These are phyloP conservation scores for Aspergillus novoparasiticus DNA, from an alignment of 2,329 filamentous ascomycete genomes.

Conservation along the genomic window DNA sequence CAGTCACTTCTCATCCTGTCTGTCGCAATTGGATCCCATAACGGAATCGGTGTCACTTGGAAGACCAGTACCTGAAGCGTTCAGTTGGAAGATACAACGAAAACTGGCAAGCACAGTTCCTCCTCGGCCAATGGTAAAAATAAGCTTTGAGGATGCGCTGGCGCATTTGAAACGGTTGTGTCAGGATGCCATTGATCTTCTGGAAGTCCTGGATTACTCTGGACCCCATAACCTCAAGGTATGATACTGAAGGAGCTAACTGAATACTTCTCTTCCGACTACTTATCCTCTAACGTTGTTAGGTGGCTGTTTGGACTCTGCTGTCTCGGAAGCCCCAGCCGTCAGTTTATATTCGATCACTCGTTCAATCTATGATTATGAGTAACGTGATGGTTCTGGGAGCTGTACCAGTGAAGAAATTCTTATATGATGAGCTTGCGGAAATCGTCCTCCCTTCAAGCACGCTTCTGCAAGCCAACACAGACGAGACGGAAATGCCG, in stretches of 20 bases:
- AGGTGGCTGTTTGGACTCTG: constrained; percentile 75
- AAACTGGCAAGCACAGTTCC: constrained; percentile 91
- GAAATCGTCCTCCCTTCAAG: constrained; percentile 74
- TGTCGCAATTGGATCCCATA: constrained; percentile 56
- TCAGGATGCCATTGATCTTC: constrained; percentile 69
- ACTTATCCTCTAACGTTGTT: constrained; percentile 15
- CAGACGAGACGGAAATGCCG: constrained; percentile 74
- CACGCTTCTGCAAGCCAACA: constrained; percentile 69
- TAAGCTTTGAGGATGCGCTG: constrained; percentile 72
- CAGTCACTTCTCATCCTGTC: constrained; percentile 34
- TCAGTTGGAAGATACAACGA: constrained; percentile 89
- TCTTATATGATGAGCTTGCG: constrained; percentile 81
- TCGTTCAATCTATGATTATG: constrained; percentile 76
- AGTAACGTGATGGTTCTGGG: constrained; percentile 71
- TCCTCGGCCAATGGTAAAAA: constrained; percentile 81
- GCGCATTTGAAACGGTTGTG: constrained; percentile 70
- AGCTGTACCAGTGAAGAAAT: constrained; percentile 67
- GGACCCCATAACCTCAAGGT: constrained; percentile 72
- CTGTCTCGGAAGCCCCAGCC: constrained; percentile 80
- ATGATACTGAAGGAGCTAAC: constrained; percentile 18
- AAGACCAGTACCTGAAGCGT: constrained; percentile 71
- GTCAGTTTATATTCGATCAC: constrained; percentile 77
- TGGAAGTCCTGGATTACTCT: constrained; percentile 67
- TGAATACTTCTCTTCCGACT: neutral
- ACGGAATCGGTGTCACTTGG: constrained; percentile 64